Conservation (phyloP, 2,329 filamentous ascomycete genomes). For the Talaromyces marneffei region DNA sequence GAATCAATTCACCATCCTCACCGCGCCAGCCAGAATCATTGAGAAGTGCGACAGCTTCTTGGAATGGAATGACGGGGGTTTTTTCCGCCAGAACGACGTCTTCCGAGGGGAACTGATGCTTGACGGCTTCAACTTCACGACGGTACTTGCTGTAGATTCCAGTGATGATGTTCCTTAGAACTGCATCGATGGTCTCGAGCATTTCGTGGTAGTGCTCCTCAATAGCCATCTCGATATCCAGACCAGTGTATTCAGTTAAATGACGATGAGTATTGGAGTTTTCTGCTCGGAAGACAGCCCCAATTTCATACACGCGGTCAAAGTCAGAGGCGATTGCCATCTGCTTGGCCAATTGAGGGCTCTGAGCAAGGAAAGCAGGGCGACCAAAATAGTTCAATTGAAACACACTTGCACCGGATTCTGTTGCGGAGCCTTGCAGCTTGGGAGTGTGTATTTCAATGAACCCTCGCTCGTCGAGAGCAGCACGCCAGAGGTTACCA, state of each 20-base stretch:
- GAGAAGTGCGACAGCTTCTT: constrained; percentile 72
- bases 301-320: constrained; percentile 81
- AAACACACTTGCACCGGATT: constrained; percentile 88
- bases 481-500: constrained; percentile 70
- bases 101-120: constrained; percentile 76
- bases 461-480: constrained; percentile 70
- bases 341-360: constrained; percentile 86
- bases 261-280: constrained; percentile 95
- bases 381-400: constrained; percentile 87
- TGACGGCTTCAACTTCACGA: constrained; percentile 70
- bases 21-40: constrained; percentile 70
- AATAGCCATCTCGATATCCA: constrained; percentile 90
- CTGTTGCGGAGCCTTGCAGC: constrained; percentile 80
- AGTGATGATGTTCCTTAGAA: constrained; percentile 73
- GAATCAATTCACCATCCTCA: constrained; percentile 66
- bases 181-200: constrained; percentile 67
- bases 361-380: constrained; percentile 82
- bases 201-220: constrained; percentile 86
- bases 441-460: constrained; percentile 94
- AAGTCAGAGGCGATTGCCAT: constrained; percentile 89
- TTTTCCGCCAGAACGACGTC: constrained; percentile 82
- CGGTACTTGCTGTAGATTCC: constrained; percentile 64
- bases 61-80: constrained; percentile 75
- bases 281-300: constrained; percentile 85
- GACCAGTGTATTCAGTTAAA: constrained; percentile 86